Percentiles rank a stretch among this genome's conserved stretches.
phyloP scores from a whole-genome alignment of 345 rosid genomes.

The Linum tenue region DNA sequence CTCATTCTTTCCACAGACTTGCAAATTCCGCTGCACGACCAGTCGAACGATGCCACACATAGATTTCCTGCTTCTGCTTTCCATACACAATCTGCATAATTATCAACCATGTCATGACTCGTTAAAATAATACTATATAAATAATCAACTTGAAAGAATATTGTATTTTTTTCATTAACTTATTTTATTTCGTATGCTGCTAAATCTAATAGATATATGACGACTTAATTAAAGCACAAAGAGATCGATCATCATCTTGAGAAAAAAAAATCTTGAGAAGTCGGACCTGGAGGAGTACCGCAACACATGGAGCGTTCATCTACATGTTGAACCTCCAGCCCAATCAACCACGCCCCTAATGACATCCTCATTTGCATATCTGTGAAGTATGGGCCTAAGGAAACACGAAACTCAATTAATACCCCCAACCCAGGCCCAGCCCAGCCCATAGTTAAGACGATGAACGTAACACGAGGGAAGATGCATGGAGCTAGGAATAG shows the following conservation, averaged over 20 bases:
- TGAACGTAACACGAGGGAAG: neutral
- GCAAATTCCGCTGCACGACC: slow-evolving; percentile 63
- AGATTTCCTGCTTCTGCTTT: slow-evolving; percentile 62
- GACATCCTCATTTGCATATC: slow-evolving; percentile 91
- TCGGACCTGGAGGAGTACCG: slow-evolving; percentile 70
- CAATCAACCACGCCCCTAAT: slow-evolving; percentile 72
- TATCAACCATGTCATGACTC: no score
- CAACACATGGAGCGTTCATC: slow-evolving; percentile 84
- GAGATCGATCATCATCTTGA: no score
- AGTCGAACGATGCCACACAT: slow-evolving; percentile 84
- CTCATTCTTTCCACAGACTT: slow-evolving; percentile 39
- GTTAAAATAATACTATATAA: no score
- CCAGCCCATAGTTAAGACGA: neutral
- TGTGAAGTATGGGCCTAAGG: slow-evolving; percentile 63
- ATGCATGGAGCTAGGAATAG: neutral
- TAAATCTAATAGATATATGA: no score
- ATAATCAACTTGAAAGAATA: no score
- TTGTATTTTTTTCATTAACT: no score
- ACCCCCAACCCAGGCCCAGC: no score
- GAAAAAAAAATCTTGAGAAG: no score
- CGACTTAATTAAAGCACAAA: no score
- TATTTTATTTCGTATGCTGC: no score
- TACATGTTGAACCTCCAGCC: slow-evolving; percentile 74
- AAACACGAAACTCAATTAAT: neutral
- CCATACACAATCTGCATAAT: slow-evolving; percentile 52